Evolutionary conservation across 1,139 yeast genomes (phyloP), one percentile per base, ranked within the genome.

Genomic region (Magnusiomyces paraingens): DNA sequence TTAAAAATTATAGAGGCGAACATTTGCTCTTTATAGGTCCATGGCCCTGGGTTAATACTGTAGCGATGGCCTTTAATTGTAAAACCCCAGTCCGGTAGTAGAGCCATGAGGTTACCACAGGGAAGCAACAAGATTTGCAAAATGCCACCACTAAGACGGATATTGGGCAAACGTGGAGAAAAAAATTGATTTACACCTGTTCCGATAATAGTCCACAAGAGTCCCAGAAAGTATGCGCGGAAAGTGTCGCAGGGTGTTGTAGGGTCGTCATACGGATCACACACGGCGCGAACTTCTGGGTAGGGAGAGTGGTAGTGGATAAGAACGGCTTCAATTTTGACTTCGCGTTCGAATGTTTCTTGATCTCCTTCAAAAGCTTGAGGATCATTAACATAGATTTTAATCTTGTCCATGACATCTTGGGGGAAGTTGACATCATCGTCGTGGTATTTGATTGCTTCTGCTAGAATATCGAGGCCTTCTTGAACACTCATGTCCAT

Each of bases 11-110:
- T 53, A 2, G 84, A 76, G 2, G 81, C 71, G 57, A 81, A 70
- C 83, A 81, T 81, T 71, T 84, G 88, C 63, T 84, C 91, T 64
- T 84, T 84, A 63, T 71, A 76, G 35, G 77, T 72, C 86, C 87
- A 84, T 4, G 82, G 82, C 8, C 84, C 83, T 1, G 83, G 82
- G 66, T 82, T 75, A 61, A 80, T 60, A 52, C 78, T 65, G 60
- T 66, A 56, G 54, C 71, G 70, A 51, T 58, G 63, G 45, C 73
- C 77, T 59, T 68, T 68, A 58, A 64, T 66, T 32, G 63, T 73
- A 62, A 80, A 64, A 15, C 73, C 75, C 74, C 75, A 71, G 53
- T 74, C 73, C 10, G 87, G 87, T 11, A 82, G 55, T 2, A 41
- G 54, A 35, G 61, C 63, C 47, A 59, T 68, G 1, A 70, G 55